Conservation (phyloP, 1,284 basidiomycete genomes). For the Apiotrichum brassicae region DNA sequence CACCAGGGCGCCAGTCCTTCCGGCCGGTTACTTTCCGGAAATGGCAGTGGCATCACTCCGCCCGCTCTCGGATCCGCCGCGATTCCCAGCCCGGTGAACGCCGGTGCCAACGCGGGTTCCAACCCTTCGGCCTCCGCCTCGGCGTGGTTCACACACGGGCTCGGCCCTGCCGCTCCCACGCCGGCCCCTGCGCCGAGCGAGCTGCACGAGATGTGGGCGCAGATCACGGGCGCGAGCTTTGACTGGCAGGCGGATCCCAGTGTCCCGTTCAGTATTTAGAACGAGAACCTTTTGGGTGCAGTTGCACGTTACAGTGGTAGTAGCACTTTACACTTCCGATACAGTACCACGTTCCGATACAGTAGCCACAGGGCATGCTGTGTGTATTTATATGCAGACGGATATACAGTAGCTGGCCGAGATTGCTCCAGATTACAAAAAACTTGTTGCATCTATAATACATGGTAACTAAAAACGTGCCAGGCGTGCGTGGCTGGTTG, state of each 20-base stretch:
- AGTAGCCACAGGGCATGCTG: too few relatives aligned
- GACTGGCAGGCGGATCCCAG: slow-evolving; percentile 44
- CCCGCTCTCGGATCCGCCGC: neutral
- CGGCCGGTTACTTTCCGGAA: neutral
- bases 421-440: too few relatives aligned
- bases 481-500: too few relatives aligned
- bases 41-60: neutral
- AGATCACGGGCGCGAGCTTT: slow-evolving; percentile 36
- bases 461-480: too few relatives aligned
- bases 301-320: too few relatives aligned
- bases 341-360: too few relatives aligned
- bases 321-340: too few relatives aligned
- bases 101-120: neutral
- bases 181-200: slow-evolving; percentile 9
- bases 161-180: slow-evolving; percentile 3
- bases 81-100: neutral
- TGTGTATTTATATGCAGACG: too few relatives aligned
- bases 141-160: slow-evolving; percentile 14
- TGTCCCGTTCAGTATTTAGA: slow-evolving; percentile 43
- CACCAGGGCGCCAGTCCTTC: neutral
- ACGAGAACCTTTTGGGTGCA: too few relatives aligned
- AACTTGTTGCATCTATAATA: too few relatives aligned
- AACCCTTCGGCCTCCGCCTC: neutral
- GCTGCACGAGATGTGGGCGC: slow-evolving; percentile 37
- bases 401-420: too few relatives aligned